Percentiles rank a stretch among this genome's conserved stretches.
phyloP scores from a whole-genome alignment of 2,329 filamentous ascomycete species.

The Curvularia hawaiiensis region DNA sequence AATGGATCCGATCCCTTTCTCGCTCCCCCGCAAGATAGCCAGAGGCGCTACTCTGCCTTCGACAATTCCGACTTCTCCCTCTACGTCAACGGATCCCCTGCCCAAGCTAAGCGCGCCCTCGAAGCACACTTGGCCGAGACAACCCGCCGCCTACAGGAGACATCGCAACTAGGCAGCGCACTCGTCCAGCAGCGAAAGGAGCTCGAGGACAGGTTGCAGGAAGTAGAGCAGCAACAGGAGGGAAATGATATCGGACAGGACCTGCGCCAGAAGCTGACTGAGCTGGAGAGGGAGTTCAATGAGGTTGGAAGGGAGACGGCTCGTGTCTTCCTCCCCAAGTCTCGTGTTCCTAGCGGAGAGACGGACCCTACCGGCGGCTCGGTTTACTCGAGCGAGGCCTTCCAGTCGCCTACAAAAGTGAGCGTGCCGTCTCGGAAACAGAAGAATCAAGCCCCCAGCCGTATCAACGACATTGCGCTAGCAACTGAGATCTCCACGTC shows the following conservation, averaged over 20 bases:
- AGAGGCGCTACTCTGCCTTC: constrained; percentile 76
- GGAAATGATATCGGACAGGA: constrained; percentile 81
- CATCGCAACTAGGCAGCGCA: constrained; percentile 84
- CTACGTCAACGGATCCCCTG: constrained; percentile 77
- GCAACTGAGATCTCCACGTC: constrained; percentile 98
- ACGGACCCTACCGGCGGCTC: constrained; percentile 43
- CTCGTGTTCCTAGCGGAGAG: constrained; percentile 68
- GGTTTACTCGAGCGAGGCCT: constrained; percentile 79
- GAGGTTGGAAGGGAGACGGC: constrained; percentile 90
- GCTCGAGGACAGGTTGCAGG: constrained; percentile 78
- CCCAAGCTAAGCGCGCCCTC: constrained; percentile 84
- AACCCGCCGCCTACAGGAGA: constrained; percentile 87
- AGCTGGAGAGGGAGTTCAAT: constrained; percentile 94
- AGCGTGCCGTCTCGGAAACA: constrained; percentile 85
- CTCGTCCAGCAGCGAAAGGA: constrained; percentile 87
- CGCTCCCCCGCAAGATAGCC: constrained; percentile 43
- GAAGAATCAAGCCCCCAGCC: constrained; percentile 85
- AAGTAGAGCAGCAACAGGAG: constrained; percentile 76
- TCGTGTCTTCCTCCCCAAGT: constrained; percentile 84
- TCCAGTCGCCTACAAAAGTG: constrained; percentile 86
- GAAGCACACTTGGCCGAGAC: constrained; percentile 93
- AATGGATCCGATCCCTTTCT: constrained; percentile 53
- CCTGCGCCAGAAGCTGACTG: constrained; percentile 78
- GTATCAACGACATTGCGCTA: constrained; percentile 95
- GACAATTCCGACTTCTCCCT: constrained; percentile 80